phyloP scores from a whole-genome alignment of 306 rosid genomes.

The Quercus suber region DNA sequence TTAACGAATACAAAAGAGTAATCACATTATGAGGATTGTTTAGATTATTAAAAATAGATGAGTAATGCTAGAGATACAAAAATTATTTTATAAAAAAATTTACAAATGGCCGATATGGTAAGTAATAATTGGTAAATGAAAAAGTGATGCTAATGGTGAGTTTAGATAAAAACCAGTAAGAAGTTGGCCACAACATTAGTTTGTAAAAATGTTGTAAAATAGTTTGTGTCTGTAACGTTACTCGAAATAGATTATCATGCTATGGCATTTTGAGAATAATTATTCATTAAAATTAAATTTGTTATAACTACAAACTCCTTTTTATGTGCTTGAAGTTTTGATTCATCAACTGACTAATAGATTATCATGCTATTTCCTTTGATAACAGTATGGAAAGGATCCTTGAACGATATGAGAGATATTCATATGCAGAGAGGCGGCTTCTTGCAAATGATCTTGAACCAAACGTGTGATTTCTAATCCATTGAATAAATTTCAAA shows the following conservation, averaged over 20 bases:
- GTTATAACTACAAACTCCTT: background rate
- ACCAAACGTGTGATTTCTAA: slow-evolving; percentile 38
- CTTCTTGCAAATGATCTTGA: slow-evolving; percentile 33
- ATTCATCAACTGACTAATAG: background rate
- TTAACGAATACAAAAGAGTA: too few species aligned
- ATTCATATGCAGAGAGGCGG: slow-evolving; percentile 68
- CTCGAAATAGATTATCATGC: too few species aligned
- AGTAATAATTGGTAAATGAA: too few species aligned
- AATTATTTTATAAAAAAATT: too few species aligned
- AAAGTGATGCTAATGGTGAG: too few species aligned
- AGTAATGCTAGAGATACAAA: too few species aligned
- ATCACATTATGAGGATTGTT: too few species aligned
- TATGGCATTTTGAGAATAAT: background rate
- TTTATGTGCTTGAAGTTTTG: background rate
- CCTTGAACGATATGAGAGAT: slow-evolving; percentile 86
- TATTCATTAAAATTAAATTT: background rate
- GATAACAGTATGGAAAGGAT: slow-evolving; percentile 71
- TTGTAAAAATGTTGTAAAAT: too few species aligned
- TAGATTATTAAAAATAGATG: too few species aligned
- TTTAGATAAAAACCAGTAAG: too few species aligned
- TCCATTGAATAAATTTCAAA: background rate
- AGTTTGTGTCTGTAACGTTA: too few species aligned
- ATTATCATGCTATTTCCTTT: background rate
- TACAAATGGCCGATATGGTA: fast-evolving
- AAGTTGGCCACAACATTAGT: too few species aligned